Conservation (phyloP, 805 yeast genomes). For the Hermanozyma aechmeae region DNA sequence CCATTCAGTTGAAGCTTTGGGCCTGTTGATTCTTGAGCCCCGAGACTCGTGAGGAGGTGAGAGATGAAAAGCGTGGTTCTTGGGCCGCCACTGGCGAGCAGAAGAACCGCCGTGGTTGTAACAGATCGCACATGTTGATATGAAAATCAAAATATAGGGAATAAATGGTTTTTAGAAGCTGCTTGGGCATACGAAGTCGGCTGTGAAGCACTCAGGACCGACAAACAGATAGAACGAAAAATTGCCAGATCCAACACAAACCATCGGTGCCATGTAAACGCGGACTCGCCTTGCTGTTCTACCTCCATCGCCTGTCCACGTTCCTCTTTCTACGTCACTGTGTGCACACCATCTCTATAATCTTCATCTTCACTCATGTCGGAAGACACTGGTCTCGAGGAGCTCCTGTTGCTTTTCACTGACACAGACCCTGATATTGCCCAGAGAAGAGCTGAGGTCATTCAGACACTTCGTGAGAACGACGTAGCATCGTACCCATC, state of each 20-base stretch:
- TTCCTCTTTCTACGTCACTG: too few relatives aligned
- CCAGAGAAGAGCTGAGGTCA: slow-evolving; percentile 6
- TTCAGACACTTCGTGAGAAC: slow-evolving; percentile 8
- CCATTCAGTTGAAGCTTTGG: slow-evolving; percentile 47
- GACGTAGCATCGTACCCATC: slow-evolving; percentile 18
- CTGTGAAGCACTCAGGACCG: not conserved
- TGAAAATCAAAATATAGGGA: not conserved
- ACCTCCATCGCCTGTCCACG: too few relatives aligned
- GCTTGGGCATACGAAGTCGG: not conserved
- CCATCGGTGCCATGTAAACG: not conserved
- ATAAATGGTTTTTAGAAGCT: not conserved
- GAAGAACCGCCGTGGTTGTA: not conserved
- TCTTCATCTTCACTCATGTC: too few relatives aligned
- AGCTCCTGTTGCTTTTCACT: slow-evolving; percentile 5
- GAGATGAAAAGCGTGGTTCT: not conserved
- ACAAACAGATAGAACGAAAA: not conserved
- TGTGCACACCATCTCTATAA: too few relatives aligned
- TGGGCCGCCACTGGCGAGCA: not conserved
- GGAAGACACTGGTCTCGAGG: slow-evolving; percentile 5
- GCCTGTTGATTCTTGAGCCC: slow-evolving; percentile 52
- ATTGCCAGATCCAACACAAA: not conserved
- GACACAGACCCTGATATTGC: slow-evolving; percentile 8
- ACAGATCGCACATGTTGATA: not conserved
- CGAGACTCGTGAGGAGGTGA: slow-evolving; percentile 16
- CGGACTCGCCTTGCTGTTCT: not conserved